Base-by-base conservation (phyloP, 768 basidiomycete species). In the Boletus pseudo-olivaceus region DNA sequence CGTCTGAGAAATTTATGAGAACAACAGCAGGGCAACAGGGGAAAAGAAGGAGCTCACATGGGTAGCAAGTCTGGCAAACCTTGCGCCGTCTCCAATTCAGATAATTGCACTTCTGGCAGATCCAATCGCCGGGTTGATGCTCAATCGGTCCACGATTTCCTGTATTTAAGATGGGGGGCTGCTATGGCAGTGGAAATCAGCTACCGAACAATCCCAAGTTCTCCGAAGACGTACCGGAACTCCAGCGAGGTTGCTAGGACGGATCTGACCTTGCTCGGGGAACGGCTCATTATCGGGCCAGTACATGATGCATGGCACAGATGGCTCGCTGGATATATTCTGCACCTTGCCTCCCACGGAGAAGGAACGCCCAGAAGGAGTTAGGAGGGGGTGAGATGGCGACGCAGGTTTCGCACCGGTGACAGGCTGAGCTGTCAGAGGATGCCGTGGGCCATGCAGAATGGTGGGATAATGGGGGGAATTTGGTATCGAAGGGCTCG, bases 281-380 rank as follows among this genome's bases (percentile, higher is more conserved):
- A 90, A 75, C 5, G 88, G 80, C 65, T 93, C 91, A 61, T 93
- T 93, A 68, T 92, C 90, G 5, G 91, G 90, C 91, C 91, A 93
- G 62, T 87, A 93, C 83, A 93, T 85, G 73, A 91, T 78, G 61
- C 90, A 90, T 4, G 90, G 87, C 29, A 74, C 62, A 46, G 83
- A 67, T 19, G 89, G 88, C 66, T 93, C 88, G 37, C 61, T 74
- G 27, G 88, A 91, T 55, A 93, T 70, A 61, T 93, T 91, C 62
- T 86, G 87, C 7, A 93, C 88, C 58, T 82, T 82, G 10, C 90
- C 91, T 52, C 90, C 89, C 23, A 80, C 68, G 47, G 87, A 83
- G 56, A 93, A 85, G 9, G 85, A 82, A 20, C 86, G 81, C 2
- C 91, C 91, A 11, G 90, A 90, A 4, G 91, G 91, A 1, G 91